Evolutionary conservation across 148 eudicot species (phyloP).

Genomic region (Heliosperma pusillum): DNA sequence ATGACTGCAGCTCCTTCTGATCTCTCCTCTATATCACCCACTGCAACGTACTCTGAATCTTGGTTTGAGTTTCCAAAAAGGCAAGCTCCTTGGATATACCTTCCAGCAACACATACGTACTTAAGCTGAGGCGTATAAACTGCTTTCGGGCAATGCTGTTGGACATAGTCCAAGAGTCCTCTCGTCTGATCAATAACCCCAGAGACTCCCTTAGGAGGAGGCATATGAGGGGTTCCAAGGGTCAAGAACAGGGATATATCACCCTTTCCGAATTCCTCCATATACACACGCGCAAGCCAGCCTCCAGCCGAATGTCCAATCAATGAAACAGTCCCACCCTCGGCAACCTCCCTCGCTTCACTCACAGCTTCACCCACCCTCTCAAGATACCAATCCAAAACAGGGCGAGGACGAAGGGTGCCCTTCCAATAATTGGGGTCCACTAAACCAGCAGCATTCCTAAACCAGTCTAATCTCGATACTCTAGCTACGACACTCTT

Average conservation of each 20-base stretch:
- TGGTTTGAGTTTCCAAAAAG: constrained; percentile 37
- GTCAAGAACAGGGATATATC: constrained; percentile 71
- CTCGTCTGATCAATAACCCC: constrained; percentile 97
- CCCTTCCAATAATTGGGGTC: constrained; percentile 93
- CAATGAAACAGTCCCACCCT: constrained; percentile 60
- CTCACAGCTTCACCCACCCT: constrained; percentile 70
- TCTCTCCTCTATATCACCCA: constrained; percentile 29
- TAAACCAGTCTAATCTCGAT: constrained; percentile 88
- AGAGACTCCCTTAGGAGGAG: constrained; percentile 79
- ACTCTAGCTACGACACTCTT: constrained; percentile 64
- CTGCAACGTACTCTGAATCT: constrained; percentile 19
- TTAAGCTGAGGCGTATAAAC: constrained; percentile 69
- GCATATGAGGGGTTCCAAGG: constrained; percentile 85
- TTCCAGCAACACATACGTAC: constrained; percentile 91
- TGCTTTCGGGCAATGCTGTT: constrained; percentile 68
- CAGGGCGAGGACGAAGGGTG: constrained; percentile 84
- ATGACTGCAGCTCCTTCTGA: constrained; percentile 31
- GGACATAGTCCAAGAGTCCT: constrained; percentile 84
- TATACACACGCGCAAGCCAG: constrained; percentile 92
- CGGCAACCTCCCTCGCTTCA: constrained; percentile 62
- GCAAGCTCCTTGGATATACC: constrained; percentile 78
- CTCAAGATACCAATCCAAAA: constrained; percentile 85
- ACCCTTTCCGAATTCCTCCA: constrained; percentile 76
- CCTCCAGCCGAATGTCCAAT: constrained; percentile 99
- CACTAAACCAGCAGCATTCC: constrained; percentile 94